Evolutionary conservation across 176 grass and related monocot species (phyloP), one percentile per base, ranked within the genome.

Genomic region (Lolium rigidum): DNA sequence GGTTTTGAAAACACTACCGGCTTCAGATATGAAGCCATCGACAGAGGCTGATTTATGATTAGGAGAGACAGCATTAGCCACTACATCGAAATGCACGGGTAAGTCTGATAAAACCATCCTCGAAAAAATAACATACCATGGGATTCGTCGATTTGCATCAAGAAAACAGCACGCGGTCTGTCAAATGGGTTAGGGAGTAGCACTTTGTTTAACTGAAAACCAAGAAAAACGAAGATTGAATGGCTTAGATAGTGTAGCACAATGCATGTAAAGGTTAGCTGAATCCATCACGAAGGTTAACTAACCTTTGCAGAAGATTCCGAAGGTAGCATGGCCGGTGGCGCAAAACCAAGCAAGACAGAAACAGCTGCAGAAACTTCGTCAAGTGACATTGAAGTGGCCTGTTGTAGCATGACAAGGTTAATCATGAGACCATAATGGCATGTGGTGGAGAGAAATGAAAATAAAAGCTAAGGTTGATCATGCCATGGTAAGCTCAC

Each of bases 311-410:
- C 90, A 83, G 94, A 98, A 74, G 92, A 98, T 25, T 66, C 47
- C 3, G 28, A 20, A 8, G 90, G 38, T 80, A 92, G 86, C 10
- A 85, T 90, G 22, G 86, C 59, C 49, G 91, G 43, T 67, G 93
- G 92, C 85, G 97, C 86, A 58, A 96, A 95, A 78, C 97, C 97
- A 94, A 96, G 97, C 83, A 98, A 88, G 21, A 98, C 87, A 9
- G 97, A 95, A 84, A 90, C 83, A 15, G 84, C 83, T 21, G 93
- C 97, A 47, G 92, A 83, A 79, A 98, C 88, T 90, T 98, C 92
- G 76, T 90, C 58, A 43, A 86, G 75, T 69, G 91, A 91, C 87
- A 95, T 96, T 16, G 68, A 92, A 76, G 68, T 50, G 56, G 43
- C 83, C 93, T 95, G 86, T 54, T 58, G 71, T 70, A 85, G 74